These are phyloP conservation scores for Madurella fahalii DNA, from an alignment of 2,329 filamentous ascomycete species.

Conservation along the genomic window DNA sequence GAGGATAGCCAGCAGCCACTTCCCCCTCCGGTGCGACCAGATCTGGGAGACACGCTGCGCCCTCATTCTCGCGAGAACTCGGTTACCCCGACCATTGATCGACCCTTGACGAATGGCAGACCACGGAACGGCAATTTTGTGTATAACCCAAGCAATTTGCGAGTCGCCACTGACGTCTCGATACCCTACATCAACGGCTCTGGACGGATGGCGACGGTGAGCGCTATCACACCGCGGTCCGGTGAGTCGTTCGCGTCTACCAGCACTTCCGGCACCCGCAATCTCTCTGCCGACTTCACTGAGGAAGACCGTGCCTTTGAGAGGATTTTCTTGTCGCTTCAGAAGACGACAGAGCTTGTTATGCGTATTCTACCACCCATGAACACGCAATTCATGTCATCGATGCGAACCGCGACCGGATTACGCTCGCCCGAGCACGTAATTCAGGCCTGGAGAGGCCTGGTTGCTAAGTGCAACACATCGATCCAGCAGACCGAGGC, in stretches of 20 bases:
- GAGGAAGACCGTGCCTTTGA: slow-evolving; percentile 82
- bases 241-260: slow-evolving; percentile 72
- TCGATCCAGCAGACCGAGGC: slow-evolving; percentile 70
- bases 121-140: slow-evolving; percentile 36
- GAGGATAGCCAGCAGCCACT: slow-evolving; percentile 27
- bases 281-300: slow-evolving; percentile 56
- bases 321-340: slow-evolving; percentile 72
- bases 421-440: slow-evolving; percentile 56
- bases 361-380: slow-evolving; percentile 67
- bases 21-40: slow-evolving; percentile 23
- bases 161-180: slow-evolving; percentile 54
- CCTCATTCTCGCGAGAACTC: slow-evolving; percentile 50
- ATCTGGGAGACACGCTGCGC: slow-evolving; percentile 46
- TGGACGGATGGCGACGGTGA: slow-evolving; percentile 49
- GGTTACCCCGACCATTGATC: slow-evolving; percentile 49
- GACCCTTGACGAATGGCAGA: slow-evolving; percentile 38
- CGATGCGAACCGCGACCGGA: slow-evolving; percentile 60
- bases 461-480: slow-evolving; percentile 67
- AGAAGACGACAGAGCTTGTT: slow-evolving; percentile 68
- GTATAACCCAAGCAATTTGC: slow-evolving; percentile 51
- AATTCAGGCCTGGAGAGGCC: slow-evolving; percentile 61
- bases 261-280: slow-evolving; percentile 46
- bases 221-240: slow-evolving; percentile 70
- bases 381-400: slow-evolving; percentile 60
- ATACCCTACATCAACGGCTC: slow-evolving; percentile 47